Conservation (phyloP, 495 filamentous ascomycete species). For the Geopyxis carbonaria region DNA sequence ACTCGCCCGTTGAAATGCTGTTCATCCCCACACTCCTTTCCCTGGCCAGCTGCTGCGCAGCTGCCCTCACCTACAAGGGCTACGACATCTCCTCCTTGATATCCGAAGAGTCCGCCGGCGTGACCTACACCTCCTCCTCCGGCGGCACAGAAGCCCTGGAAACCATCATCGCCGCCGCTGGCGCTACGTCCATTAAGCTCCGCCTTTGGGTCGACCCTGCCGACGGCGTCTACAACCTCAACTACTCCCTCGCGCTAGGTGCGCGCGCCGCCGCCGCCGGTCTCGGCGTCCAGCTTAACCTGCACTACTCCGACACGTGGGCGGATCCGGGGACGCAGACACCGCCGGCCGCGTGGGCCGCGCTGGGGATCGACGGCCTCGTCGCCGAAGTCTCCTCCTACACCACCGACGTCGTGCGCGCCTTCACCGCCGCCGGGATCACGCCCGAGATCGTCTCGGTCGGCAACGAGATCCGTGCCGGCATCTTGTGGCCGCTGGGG, state of each 20-base stretch:
- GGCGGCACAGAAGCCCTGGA: constrained; percentile 41
- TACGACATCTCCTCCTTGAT: constrained; percentile 58
- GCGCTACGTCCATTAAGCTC: constrained; percentile 56
- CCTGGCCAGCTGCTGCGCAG: too few species aligned
- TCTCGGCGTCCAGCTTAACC: constrained; percentile 46
- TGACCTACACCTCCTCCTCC: constrained; percentile 39
- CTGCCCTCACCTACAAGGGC: constrained; percentile 45
- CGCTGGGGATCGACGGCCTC: constrained; percentile 32
- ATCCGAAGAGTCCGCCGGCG: constrained; percentile 42
- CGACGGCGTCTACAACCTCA: constrained; percentile 47
- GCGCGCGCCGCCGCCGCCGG: constrained; percentile 46
- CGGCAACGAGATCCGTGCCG: constrained; percentile 50
- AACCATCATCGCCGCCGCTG: constrained; percentile 42
- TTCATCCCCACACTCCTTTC: too few species aligned
- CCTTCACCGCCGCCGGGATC: constrained; percentile 37
- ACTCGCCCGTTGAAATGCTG: too few species aligned
- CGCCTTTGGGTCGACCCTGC: constrained; percentile 55
- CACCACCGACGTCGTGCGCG: constrained; percentile 42
- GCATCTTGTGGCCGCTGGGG: constrained; percentile 48
- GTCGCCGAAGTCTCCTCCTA: constrained; percentile 48
- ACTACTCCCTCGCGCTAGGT: constrained; percentile 52
- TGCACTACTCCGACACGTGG: constrained; percentile 58
- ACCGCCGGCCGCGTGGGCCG: constrained; percentile 26
- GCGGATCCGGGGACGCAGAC: constrained; percentile 31
- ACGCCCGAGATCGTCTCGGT: constrained; percentile 47